Percentiles rank a stretch among this genome's conserved stretches.
Evolutionary conservation across 2,329 filamentous ascomycete genomes (phyloP).

Genomic region (Talaromyces atroroseus): DNA sequence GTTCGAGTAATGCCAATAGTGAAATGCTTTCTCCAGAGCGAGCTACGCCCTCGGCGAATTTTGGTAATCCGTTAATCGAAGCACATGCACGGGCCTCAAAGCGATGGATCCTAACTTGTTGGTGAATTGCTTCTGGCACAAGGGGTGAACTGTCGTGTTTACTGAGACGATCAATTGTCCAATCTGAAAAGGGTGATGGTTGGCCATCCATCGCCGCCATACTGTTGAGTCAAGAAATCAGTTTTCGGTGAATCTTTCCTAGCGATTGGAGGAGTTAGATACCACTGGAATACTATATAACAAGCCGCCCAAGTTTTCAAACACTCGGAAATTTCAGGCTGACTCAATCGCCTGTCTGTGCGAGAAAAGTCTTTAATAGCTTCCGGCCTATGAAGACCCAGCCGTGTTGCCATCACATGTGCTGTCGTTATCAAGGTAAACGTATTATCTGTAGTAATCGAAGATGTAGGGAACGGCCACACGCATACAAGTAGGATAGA

Average conservation of each 20-base stretch:
- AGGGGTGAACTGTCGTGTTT: not conserved
- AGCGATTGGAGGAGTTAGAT: not conserved
- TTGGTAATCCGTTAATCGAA: conserved; percentile 5
- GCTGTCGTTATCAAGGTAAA: conserved; percentile 16
- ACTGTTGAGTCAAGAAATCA: not conserved
- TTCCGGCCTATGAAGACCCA: conserved; percentile 20
- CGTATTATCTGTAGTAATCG: conserved; percentile 16
- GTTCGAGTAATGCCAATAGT: conserved; percentile 7
- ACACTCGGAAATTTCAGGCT: conserved; percentile 12
- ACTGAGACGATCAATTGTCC: conserved; percentile 8
- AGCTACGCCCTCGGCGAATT: not conserved
- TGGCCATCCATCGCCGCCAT: conserved; percentile 1
- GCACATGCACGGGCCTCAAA: conserved; percentile 12
- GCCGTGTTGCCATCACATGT: conserved; percentile 16
- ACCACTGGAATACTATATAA: conserved; percentile 16
- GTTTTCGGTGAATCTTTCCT: not conserved
- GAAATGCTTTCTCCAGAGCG: conserved; percentile 1
- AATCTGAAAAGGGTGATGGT: conserved; percentile 1
- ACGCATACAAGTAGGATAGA: conserved; percentile 19
- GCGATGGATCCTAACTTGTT: conserved; percentile 13
- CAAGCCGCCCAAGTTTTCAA: conserved; percentile 20
- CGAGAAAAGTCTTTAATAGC: conserved; percentile 16
- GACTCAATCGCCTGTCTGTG: conserved; percentile 12
- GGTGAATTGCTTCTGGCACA: conserved; percentile 2
- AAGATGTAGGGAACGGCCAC: conserved; percentile 22